Evolutionary conservation across 2,329 filamentous ascomycete genomes (phyloP), one percentile per base, ranked within the genome.

Genomic region (Penicillium sp.): DNA sequence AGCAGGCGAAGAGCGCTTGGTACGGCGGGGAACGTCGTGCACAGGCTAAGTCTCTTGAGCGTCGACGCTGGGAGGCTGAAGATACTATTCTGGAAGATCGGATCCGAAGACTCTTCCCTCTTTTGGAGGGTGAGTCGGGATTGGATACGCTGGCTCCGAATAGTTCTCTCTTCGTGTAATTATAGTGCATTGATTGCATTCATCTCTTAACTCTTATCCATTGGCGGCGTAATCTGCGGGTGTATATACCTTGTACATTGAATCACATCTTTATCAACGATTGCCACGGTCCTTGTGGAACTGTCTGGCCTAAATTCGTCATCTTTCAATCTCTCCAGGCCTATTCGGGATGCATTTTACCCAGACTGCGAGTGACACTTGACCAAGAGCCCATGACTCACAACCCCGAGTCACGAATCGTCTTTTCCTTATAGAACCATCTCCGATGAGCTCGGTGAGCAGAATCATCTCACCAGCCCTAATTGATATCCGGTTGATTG

Each of bases 1-100:
- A 71, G 21, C 69, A 69, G n/a, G 67, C 68, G 2, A 62, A 67
- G 40, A 59, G 56, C 18, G 61, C 67, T 13, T 75, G 74, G 74
- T 73, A 69, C 43, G 65, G 69, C 8, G 66, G 68, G 4, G 57
- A 65, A 47, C 69, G 66, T 39, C 60, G 57, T 22, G 60, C 64
- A 2, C 54, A 69, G 36, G 59, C 60, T 10, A 74, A 71, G 55
- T 51, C 63, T 2, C 58, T 67, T 14, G 60, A 71, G 39, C 62
- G 72, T 18, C 70, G 67, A 44, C 59, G 71, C 31, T 76, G 74
- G 74, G 68, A 76, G 53, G 73, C 74, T n/a, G 75, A 77, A 55
- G 59, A 67, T 43, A 61, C 71, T 53, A 69, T 76, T 47, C 53
- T 77, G 11, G 64, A 74, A 43, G 73, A 74, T 52, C 65, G 74